phyloP scores from a whole-genome alignment of 805 yeast genomes.

The Zygotorulaspora danielsina region DNA sequence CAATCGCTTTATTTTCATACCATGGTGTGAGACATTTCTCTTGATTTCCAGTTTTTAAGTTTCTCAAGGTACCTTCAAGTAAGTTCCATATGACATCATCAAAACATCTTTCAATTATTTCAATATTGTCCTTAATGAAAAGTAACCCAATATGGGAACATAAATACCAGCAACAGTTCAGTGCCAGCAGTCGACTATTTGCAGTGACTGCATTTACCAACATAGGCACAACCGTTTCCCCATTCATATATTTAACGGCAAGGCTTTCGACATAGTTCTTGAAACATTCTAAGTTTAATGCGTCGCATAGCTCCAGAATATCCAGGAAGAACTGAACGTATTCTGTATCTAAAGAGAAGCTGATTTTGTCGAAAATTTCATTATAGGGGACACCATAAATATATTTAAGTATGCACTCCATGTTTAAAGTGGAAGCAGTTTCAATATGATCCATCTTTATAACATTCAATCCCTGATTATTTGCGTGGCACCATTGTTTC shows the following conservation, averaged over 20 bases:
- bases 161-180: slow-evolving; percentile 63
- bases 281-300: slow-evolving; percentile 54
- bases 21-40: slow-evolving; percentile 19
- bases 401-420: slow-evolving; percentile 48
- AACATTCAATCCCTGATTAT: slow-evolving; percentile 13
- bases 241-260: slow-evolving; percentile 49
- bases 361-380: slow-evolving; percentile 21
- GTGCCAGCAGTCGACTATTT: slow-evolving; percentile 51
- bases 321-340: slow-evolving; percentile 42
- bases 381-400: slow-evolving; percentile 46
- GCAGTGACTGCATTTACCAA: slow-evolving; percentile 50
- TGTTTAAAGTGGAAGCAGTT: slow-evolving; percentile 35
- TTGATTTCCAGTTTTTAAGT: slow-evolving; percentile 2
- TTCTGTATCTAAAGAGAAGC: slow-evolving; percentile 12
- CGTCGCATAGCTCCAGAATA: slow-evolving; percentile 58
- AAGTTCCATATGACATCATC: slow-evolving; percentile 23
- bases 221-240: slow-evolving; percentile 58
- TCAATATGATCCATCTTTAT: slow-evolving; percentile 44
- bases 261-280: slow-evolving; percentile 58
- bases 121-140: slow-evolving; percentile 45
- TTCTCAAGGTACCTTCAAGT: slow-evolving; percentile 18
- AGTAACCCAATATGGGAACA: slow-evolving; percentile 60
- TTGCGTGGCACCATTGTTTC: slow-evolving; percentile 44
- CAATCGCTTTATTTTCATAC: slow-evolving; percentile 31
- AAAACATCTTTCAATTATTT: slow-evolving; percentile 33